Evolutionary conservation across 805 yeast genomes (phyloP).

Genomic region (Metschnikowia continentalis): DNA sequence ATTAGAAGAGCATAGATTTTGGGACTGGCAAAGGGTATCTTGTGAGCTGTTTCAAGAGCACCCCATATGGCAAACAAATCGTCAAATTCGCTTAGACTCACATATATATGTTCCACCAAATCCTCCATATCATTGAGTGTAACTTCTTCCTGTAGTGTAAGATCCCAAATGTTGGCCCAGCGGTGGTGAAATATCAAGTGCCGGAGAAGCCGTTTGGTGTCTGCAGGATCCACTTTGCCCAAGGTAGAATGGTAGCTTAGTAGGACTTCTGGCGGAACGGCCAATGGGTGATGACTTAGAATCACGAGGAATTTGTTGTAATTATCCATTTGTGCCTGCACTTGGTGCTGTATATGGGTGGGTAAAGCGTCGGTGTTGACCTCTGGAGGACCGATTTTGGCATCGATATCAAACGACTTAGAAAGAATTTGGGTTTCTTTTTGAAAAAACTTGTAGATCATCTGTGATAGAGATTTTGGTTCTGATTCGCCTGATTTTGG

Average conservation of each 20-base stretch:
- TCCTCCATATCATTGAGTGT: conserved; percentile 37
- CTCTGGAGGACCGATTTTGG: not conserved
- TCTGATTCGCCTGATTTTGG: not conserved
- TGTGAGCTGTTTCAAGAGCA: conserved; percentile 22
- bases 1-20: conserved; percentile 17
- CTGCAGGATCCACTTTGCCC: conserved; percentile 18
- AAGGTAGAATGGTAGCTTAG: conserved; percentile 15
- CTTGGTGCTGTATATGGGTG: conserved; percentile 9
- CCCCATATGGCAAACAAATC: conserved; percentile 26
- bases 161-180: conserved; percentile 30
- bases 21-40: conserved; percentile 6
- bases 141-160: conserved; percentile 22
- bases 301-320: conserved; percentile 27
- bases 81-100: conserved; percentile 14
- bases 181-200: conserved; percentile 30
- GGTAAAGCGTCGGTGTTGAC: conserved; percentile 3
- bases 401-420: conserved; percentile 8
- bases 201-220: conserved; percentile 20
- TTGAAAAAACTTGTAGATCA: conserved; percentile 6
- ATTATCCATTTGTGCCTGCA: conserved; percentile 25
- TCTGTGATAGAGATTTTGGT: not conserved
- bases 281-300: conserved; percentile 29
- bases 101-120: conserved; percentile 25
- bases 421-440: conserved; percentile 9
- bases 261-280: conserved; percentile 27